Evolutionary conservation across 2,329 filamentous ascomycete genomes (phyloP), one percentile per base, ranked within the genome.

Genomic region (Hymenoscyphus albidus): DNA sequence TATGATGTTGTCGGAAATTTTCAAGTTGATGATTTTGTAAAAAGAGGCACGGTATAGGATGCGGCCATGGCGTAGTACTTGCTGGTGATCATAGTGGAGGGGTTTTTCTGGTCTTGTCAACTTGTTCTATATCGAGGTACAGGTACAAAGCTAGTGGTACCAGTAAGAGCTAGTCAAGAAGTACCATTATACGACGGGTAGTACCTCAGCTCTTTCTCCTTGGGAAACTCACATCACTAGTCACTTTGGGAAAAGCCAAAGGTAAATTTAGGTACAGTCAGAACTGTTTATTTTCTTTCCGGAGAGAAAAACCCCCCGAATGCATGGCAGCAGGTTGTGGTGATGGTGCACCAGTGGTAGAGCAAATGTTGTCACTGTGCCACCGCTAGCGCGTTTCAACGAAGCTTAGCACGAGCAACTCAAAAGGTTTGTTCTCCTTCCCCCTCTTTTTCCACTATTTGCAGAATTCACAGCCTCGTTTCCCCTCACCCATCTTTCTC

Each of bases 371-470:
- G n/a, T 54, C 18, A 27, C 48, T 54, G 48, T 54, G 48, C 48
- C 48, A 54, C 48, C n/a, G 22, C 48, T 54, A 54, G 48, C 48
- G 48, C 22, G 48, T 54, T 54, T 54, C 48, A 54, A 54, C 18
- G 48, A 54, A 54, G 48, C 48, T 54, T 54, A 54, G 18, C 48
- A 27, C 48, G 48, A 54, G 48, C 48, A 27, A 4, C 48, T 22
- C 18, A 22, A 54, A 22, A 27, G 48, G 9, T 54, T 54, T 54
- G 48, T 18, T 54, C 18, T 54, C 48, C 10, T 54, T 10, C 18
- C 48, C 48, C 48, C 48, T 18, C n/a, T 18, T 54, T 54, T 18
- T 4, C 48, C 48, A 10, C 18, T 22, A 51, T 27, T 51, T 51
- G 44, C 6, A 54, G 22, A 54, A 27, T 44, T 54, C 48, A 54